Conservation (phyloP, 148 eudicot species). For the Diospyros lotus region DNA sequence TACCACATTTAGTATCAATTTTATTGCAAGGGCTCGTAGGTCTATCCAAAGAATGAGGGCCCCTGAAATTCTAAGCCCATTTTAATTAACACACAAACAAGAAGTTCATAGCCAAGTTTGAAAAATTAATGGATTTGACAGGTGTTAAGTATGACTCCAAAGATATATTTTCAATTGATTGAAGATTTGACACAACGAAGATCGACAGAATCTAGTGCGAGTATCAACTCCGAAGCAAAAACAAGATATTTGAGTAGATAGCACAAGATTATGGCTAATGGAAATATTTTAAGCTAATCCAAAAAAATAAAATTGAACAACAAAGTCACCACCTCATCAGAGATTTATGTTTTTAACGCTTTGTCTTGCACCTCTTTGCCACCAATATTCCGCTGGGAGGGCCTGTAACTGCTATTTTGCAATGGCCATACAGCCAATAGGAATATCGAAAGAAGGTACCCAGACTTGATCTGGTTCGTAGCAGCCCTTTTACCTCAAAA, state of each 20-base stretch:
- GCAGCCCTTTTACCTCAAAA: constrained; percentile 49
- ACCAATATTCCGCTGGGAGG: constrained; percentile 72
- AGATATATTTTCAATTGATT: too few species aligned
- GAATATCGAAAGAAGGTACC: constrained; percentile 58
- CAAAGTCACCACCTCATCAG: not conserved
- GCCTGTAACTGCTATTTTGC: constrained; percentile 50
- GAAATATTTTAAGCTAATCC: not conserved
- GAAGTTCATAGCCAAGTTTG: too few species aligned
- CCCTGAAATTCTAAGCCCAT: too few species aligned
- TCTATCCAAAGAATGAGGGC: too few species aligned
- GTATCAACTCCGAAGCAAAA: not conserved
- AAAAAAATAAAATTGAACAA: not conserved
- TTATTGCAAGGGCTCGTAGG: too few species aligned
- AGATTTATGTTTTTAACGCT: constrained; percentile 16
- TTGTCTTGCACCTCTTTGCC: constrained; percentile 55
- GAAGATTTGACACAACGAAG: too few species aligned
- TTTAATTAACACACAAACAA: too few species aligned
- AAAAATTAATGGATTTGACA: too few species aligned
- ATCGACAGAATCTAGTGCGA: not conserved
- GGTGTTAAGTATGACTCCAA: too few species aligned
- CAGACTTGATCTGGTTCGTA: constrained; percentile 53
- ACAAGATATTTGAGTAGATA: not conserved
- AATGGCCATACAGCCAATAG: constrained; percentile 59
- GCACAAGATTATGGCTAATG: not conserved
- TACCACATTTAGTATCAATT: too few species aligned